Evolutionary conservation across 257 asterid species (phyloP), one percentile per base, ranked within the genome.

Genomic region (Pogostemon cablin): DNA sequence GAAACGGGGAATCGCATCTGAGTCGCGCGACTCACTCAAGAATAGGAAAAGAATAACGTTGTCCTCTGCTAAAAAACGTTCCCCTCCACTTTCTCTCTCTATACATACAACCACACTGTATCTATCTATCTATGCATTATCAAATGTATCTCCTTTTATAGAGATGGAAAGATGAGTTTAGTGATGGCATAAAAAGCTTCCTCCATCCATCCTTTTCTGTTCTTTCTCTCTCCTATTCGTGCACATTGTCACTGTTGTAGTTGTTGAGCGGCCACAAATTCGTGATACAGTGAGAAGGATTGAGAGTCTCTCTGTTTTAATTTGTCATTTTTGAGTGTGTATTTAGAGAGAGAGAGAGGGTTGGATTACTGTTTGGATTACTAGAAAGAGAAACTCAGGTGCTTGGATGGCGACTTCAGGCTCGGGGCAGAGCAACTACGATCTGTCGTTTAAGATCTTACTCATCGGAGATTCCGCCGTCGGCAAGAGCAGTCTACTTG

Each of bases 401-500:
- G 42, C 41, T 56, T 55, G 72, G 75, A 92, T 91, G 96, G 95
- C 82, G 73, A 69, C 86, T 37, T 77, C 81, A 9, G 86, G 88
- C 42, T 88, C 81, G 69, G 86, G 89, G 70, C 84, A 77, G 81
- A 75, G 86, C 85, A 79, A 74, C 84, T 90, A 83, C 79, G 98
- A 93, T 90, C 89, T 90, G 79, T 93, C 97, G 32, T 93, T 88
- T 71, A 93, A 93, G 89, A 89, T 93, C 91, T 72, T 90, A 81
- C 80, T 93, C 80, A 86, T 93, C 81, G 98, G 98, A 72, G 98
- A 93, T 62, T 91, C 98, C 4, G 96, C 92, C 61, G 98, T 91
- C 68, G 98, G 98, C 74, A 93, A 93, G 79, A 93, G 98, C 80
- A 91, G 97, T 69, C 86, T 93, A 54, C 96, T 93, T 61, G 91